Conservation (phyloP, 257 asterid genomes). For the Solanum clarkiae region DNA sequence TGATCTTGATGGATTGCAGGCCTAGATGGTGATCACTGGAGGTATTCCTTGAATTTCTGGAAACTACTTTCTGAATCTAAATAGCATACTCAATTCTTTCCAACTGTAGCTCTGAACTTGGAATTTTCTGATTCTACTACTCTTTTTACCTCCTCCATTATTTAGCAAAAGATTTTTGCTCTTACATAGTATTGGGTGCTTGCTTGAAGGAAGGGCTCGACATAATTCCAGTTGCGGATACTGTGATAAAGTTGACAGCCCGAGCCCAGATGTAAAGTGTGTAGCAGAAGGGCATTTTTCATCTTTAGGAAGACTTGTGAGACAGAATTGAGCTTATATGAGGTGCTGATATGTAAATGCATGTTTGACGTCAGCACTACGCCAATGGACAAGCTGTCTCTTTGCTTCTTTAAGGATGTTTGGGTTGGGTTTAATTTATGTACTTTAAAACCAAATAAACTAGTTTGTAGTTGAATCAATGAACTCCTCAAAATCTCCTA, state of each 20-base stretch:
- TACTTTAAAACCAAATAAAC: too few species aligned
- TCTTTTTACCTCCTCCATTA: not conserved
- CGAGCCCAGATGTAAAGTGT: not conserved
- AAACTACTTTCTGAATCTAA: not conserved
- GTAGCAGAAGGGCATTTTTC: not conserved
- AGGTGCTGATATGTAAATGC: constrained; percentile 75
- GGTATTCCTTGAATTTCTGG: constrained; percentile 23
- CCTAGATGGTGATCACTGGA: constrained; percentile 79
- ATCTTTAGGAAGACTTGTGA: not conserved
- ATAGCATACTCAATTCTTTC: not conserved
- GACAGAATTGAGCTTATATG: constrained; percentile 8
- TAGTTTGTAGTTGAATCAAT: too few species aligned
- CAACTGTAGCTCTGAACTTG: not conserved
- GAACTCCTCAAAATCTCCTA: too few species aligned
- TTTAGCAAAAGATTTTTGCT: not conserved
- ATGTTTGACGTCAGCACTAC: constrained; percentile 73
- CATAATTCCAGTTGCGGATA: not conserved
- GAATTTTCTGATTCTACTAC: not conserved
- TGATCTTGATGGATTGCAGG: constrained; percentile 82
- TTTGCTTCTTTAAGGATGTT: not conserved
- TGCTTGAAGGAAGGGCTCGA: not conserved
- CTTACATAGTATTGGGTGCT: not conserved
- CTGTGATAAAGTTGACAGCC: not conserved
- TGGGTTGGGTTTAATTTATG: not conserved
- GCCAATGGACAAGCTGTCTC: not conserved